These are phyloP conservation scores for Vaccinium vitisidaea DNA, from an alignment of 148 eudicot species.

Conservation along the genomic window DNA sequence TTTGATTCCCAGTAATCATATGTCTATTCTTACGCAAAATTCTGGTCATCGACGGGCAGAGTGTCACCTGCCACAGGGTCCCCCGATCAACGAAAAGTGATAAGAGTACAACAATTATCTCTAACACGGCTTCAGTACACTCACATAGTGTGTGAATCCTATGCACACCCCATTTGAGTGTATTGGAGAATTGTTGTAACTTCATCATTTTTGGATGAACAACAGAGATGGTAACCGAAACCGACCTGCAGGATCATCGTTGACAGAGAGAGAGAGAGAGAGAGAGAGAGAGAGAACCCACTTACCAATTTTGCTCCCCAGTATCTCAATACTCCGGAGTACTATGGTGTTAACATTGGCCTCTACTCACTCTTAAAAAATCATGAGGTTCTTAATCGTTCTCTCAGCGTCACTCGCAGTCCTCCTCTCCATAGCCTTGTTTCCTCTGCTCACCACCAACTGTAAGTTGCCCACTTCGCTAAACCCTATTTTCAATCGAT, in stretches of 20 bases:
- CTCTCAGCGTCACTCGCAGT: constrained; percentile 27
- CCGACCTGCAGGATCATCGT: not conserved
- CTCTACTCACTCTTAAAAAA: not conserved
- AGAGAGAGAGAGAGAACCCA: not conserved
- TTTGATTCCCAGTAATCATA: too few relatives aligned
- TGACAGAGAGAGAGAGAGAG: not conserved
- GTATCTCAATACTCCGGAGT: not conserved
- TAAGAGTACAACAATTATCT: too few relatives aligned
- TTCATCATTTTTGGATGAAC: not conserved
- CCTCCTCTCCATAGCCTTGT: constrained; percentile 29
- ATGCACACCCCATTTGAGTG: too few relatives aligned
- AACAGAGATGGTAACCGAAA: not conserved
- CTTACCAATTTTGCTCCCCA: not conserved
- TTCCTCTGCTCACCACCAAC: constrained; percentile 24
- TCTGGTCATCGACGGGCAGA: too few relatives aligned
- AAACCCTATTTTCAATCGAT: not conserved
- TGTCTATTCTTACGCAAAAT: too few relatives aligned
- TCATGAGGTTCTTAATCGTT: constrained; percentile 17
- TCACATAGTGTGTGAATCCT: too few relatives aligned
- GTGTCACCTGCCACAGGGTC: too few relatives aligned
- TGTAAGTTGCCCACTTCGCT: not conserved
- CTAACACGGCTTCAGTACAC: too few relatives aligned
- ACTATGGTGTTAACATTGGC: not conserved
- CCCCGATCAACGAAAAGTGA: too few relatives aligned
- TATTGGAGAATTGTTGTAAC: too few relatives aligned